Base-by-base conservation (phyloP, 306 rosid species). In the Vigna nakashimae region DNA sequence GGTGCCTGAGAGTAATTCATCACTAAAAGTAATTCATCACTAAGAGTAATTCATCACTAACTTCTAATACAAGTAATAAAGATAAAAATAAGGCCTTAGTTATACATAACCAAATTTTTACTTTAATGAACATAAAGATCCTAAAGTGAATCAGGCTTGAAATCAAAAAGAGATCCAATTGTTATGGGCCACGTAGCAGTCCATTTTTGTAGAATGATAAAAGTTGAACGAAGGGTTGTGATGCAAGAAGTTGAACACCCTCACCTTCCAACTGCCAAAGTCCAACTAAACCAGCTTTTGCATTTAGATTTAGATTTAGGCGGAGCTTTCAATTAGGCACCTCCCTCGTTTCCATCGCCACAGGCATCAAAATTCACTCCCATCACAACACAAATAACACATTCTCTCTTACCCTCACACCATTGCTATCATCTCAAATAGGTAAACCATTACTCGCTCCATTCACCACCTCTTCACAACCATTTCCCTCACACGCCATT, bases 241-340 rank as follows among this genome's bases (percentile, higher is more conserved):
- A 65, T 65, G 50, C 5, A 67, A 7, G 36, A 46, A 0, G 56
- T 4, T 12, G 71, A 68, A 12, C 22, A 22, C 1, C 42, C 73
- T 24, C 36, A 66, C 10, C 55, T 66, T 65, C 36, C 40, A 68
- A 67, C 72, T 45, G 56, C 72, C 38, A 43, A 65, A 65, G 51
- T 65, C 51, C 53, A 65, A 63, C 22, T 34, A 32, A 16, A 16
- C 7, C 3, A 55, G 14, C 30, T 3, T 38, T 12, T 45, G 15
- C 15, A 45, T 45, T 45, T 45, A 45, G 50, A 45, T 56, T 58
- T 43, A 58, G 57, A 58, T 58, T 73, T 73, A 3, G 78, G 57
- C 69, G 78, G 78, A 73, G 78, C 78, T 73, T 73, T 58, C 78
- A 57, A 73, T 58, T 59, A 9, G 1, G 43, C 69, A 57, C 57